Conservation (phyloP, 2,329 filamentous ascomycete species). For the Colletotrichum somersetense region DNA sequence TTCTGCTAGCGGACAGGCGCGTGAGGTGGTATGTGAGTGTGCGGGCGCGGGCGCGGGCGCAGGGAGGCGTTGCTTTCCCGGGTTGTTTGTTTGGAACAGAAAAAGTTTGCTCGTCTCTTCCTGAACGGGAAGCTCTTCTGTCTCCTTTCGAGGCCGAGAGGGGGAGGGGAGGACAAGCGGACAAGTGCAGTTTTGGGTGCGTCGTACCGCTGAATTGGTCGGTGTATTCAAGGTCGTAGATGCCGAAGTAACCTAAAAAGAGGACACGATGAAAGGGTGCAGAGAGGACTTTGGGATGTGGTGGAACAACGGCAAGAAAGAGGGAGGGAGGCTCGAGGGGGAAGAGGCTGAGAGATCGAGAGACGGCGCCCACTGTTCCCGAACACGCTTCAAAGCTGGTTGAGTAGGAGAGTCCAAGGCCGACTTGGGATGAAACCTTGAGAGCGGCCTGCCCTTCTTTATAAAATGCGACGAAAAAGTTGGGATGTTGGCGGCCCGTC, state of each 20-base stretch:
- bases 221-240: not conserved
- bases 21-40: not conserved
- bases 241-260: no score
- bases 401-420: constrained; percentile 1
- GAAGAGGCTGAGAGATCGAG: not conserved
- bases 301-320: constrained; percentile 22
- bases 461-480: constrained; percentile 15
- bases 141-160: not conserved
- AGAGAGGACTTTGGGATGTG: constrained; percentile 12
- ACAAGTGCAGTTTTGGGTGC: not conserved
- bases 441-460: constrained; percentile 4
- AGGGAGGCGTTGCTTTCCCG: not conserved
- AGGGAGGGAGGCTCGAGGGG: not conserved
- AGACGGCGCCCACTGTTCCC: not conserved
- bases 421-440: constrained; percentile 12
- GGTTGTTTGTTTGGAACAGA: not conserved
- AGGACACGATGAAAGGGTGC: no score
- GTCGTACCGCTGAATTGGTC: constrained; percentile 2
- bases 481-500: constrained; percentile 27
- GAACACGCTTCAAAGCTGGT: not conserved
- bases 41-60: not conserved
- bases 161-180: not conserved
- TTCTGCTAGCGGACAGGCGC: not conserved
- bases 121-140: not conserved
- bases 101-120: not conserved